Conservation (phyloP, 495 filamentous ascomycete genomes). For the Lophium mytilinum region DNA sequence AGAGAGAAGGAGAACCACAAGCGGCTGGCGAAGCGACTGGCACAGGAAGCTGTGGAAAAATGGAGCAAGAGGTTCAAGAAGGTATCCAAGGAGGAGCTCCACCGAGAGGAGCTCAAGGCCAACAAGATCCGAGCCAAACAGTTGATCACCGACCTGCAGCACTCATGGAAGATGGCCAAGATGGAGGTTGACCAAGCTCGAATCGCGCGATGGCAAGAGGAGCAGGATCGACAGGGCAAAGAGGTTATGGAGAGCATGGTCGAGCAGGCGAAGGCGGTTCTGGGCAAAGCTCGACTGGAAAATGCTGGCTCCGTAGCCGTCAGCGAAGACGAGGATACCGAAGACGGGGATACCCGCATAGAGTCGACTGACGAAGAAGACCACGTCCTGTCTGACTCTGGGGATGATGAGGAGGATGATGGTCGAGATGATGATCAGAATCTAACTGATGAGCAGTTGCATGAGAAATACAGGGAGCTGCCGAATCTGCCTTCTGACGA, state of each 20-base stretch:
- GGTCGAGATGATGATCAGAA: conserved; percentile 21
- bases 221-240: conserved; percentile 73
- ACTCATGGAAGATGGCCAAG: conserved; percentile 72
- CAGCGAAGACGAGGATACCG: conserved; percentile 27
- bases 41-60: conserved; percentile 40
- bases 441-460: conserved; percentile 18
- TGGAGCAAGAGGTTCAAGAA: conserved; percentile 56
- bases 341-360: conserved; percentile 4
- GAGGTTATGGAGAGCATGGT: conserved; percentile 77
- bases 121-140: conserved; percentile 49
- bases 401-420: conserved; percentile 20
- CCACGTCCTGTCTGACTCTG: conserved; percentile 24
- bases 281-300: conserved; percentile 29
- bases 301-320: conserved; percentile 21
- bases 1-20: conserved; percentile 68
- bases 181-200: conserved; percentile 66
- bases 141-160: conserved; percentile 58
- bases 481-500: conserved; percentile 43
- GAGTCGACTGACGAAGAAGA: conserved; percentile 30
- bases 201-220: conserved; percentile 71
- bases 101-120: conserved; percentile 42
- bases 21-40: conserved; percentile 55
- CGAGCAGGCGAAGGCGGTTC: conserved; percentile 40
- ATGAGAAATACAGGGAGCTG: conserved; percentile 18
- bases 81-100: conserved; percentile 61